Percentiles rank a stretch among this genome's conserved stretches.
Conservation (phyloP, 495 filamentous ascomycete species). For the Penicillium maclennaniae region DNA sequence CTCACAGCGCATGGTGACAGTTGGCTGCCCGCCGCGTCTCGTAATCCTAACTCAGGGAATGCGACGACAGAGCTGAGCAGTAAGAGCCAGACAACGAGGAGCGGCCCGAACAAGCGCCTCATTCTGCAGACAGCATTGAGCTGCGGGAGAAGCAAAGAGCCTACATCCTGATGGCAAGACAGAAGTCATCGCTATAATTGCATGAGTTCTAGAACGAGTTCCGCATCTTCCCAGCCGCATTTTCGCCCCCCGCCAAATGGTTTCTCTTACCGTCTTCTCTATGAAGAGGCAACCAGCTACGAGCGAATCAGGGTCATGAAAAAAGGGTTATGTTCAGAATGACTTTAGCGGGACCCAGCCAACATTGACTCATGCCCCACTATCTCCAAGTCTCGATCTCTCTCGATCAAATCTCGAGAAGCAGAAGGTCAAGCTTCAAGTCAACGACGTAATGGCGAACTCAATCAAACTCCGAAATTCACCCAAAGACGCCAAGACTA, state of each 20-base stretch:
- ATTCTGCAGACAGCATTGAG: not conserved
- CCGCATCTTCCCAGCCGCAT: not conserved
- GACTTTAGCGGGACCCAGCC: not conserved
- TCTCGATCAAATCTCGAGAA: not conserved
- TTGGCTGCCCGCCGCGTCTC: not conserved
- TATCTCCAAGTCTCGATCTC: not conserved
- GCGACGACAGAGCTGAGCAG: not conserved
- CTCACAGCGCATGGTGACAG: slow-evolving; percentile 2
- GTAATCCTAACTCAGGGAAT: not conserved
- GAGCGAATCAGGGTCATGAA: too few species aligned
- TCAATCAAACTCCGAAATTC: not conserved
- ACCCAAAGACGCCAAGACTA: not conserved
- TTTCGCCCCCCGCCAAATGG: not conserved
- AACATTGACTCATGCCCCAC: not conserved
- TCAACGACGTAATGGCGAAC: slow-evolving; percentile 12
- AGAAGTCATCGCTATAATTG: not conserved
- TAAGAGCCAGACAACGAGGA: not conserved
- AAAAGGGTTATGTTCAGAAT: too few species aligned
- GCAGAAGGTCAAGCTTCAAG: not conserved
- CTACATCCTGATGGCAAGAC: not conserved
- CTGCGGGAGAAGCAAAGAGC: not conserved
- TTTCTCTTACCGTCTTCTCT: not conserved
- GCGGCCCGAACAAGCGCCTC: not conserved
- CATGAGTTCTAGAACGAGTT: too few species aligned
- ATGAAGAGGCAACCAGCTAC: too few species aligned